Evolutionary conservation across 805 yeast genomes (phyloP).

Genomic region (Kazachstania bromeliacearum): DNA sequence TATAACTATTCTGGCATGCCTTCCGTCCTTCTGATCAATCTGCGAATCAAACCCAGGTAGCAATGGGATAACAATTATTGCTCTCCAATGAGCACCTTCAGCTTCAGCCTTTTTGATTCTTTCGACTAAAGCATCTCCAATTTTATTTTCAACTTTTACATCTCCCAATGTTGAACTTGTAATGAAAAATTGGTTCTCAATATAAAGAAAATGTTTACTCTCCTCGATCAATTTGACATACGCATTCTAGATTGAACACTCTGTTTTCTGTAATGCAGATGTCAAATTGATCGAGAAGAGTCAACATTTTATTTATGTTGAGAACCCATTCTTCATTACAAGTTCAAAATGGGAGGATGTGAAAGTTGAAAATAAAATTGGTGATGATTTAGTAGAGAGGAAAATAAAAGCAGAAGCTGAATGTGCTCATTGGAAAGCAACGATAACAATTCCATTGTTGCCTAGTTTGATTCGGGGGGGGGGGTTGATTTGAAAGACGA

Average conservation of each 20-base stretch:
- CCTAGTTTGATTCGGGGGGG: too few relatives aligned
- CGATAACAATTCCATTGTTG: too few relatives aligned
- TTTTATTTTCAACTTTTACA: constrained; percentile 70
- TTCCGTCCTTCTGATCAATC: constrained; percentile 88
- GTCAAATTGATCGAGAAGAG: too few relatives aligned
- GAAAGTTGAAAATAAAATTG: too few relatives aligned
- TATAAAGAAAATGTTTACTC: constrained; percentile 84
- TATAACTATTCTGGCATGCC: constrained; percentile 92
- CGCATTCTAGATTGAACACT: constrained; percentile 86
- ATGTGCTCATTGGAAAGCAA: too few relatives aligned
- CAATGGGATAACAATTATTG: constrained; percentile 82
- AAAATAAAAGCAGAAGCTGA: too few relatives aligned
- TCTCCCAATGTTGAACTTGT: constrained; percentile 85
- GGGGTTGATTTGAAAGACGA: too few relatives aligned
- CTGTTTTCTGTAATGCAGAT: constrained; percentile 73
- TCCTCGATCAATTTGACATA: constrained; percentile 84
- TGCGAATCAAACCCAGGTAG: constrained; percentile 97
- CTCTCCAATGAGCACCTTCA: constrained; percentile 74
- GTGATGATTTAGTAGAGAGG: too few relatives aligned
- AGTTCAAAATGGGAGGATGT: too few relatives aligned
- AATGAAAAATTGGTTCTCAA: constrained; percentile 91
- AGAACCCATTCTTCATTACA: too few relatives aligned
- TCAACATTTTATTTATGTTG: too few relatives aligned
- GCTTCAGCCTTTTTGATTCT: constrained; percentile 82
- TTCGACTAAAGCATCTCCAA: constrained; percentile 94